Base-by-base conservation (phyloP, 345 rosid species). In the Populus pruinosa region DNA sequence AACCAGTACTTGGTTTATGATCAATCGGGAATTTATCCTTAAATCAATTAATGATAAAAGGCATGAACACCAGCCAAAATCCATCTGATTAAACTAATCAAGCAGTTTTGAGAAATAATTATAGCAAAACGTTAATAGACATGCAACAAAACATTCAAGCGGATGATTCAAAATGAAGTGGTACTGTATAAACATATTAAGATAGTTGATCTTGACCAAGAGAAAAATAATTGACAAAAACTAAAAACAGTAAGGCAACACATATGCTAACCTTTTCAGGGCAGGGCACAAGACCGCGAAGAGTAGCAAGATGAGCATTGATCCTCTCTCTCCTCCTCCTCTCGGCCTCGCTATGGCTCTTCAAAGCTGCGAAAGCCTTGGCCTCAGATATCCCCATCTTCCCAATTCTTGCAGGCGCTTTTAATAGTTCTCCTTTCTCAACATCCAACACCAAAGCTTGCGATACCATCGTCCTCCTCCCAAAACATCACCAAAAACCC, bases 311-410 rank as follows among this genome's bases (percentile, higher is more conserved):
- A 78, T 89, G 92, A 31, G 84, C 67, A 74, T 87, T 89, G 74
- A 89, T 87, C 76, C 90, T 82, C 44, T 73, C 90, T 44, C 92
- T 83, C 31, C 92, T 79, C 75, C 82, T 76, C 82, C 89, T 86
- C 78, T 89, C 92, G 1, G 92, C 89, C 81, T 87, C 88, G 27
- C 87, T 82, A 77, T 89, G 92, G 73, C 82, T 89, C 87, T 83
- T 87, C 78, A 82, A 82, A 77, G 92, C 89, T 38, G 78, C 84
- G 71, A 82, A 33, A 53, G 75, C 70, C 82, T 79, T 87, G 72
- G 85, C 87, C 77, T 63, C 85, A 35, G 83, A 72, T 35, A 70
- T 61, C 18, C 70, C 82, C 35, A 78, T 81, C 77, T 72, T 81
- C 69, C 67, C 83, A 69, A 73, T 41, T 16, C 44, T 84, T 47